These are phyloP conservation scores for Cymodocea nodosa DNA, from an alignment of 116 monocot species.

Conservation along the genomic window DNA sequence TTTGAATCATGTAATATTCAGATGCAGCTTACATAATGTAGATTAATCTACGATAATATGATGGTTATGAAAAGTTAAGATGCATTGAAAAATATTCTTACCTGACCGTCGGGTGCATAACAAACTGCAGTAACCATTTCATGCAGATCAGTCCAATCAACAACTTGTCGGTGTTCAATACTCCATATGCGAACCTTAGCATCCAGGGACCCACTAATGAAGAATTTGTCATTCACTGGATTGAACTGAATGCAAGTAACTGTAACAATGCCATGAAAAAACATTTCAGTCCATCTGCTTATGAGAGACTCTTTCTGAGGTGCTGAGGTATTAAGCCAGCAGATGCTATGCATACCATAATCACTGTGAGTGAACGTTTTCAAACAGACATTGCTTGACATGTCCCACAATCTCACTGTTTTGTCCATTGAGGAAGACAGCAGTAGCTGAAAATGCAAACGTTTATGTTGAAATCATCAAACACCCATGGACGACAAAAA, in stretches of 20 bases:
- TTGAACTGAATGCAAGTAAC: constrained; percentile 92
- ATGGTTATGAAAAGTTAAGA: not conserved
- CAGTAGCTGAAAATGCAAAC: constrained; percentile 31
- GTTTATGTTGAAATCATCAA: not conserved
- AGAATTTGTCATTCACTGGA: constrained; percentile 67
- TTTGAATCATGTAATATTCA: too few relatives aligned
- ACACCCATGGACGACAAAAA: too few relatives aligned
- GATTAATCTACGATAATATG: not conserved
- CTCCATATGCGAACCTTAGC: constrained; percentile 84
- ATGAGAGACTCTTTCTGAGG: too few relatives aligned
- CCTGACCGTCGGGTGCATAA: constrained; percentile 86
- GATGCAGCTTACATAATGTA: not conserved
- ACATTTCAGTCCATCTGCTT: not conserved
- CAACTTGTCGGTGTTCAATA: constrained; percentile 60
- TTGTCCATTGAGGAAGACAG: constrained; percentile 97
- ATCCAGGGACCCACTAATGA: constrained; percentile 75
- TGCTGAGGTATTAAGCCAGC: not conserved
- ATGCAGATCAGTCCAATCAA: constrained; percentile 82
- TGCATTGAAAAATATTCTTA: constrained; percentile 9
- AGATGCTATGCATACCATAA: constrained; percentile 34
- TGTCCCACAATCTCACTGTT: constrained; percentile 85
- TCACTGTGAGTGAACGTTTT: constrained; percentile 75
- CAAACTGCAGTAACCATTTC: constrained; percentile 89
- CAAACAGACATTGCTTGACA: constrained; percentile 73
- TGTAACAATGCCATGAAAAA: constrained; percentile 16